Evolutionary conservation across 768 basidiomycete species (phyloP).

Genomic region (Infundibulicybe gibba): DNA sequence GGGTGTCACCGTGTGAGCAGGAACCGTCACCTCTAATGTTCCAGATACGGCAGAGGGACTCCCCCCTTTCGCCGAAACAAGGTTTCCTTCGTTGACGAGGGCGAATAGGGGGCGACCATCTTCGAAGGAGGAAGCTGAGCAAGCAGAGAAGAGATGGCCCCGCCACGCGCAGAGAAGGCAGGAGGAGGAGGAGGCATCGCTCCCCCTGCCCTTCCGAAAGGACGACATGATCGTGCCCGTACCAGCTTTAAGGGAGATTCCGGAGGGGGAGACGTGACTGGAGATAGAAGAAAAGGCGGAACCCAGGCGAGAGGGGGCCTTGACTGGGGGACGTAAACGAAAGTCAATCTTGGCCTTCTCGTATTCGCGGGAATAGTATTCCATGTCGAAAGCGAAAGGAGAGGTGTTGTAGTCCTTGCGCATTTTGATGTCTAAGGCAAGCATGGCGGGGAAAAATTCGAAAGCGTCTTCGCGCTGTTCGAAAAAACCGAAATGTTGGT

Average conservation of each 20-base stretch:
- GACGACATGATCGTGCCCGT: background rate
- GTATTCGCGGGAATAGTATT: constrained; percentile 1
- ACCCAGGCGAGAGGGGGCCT: background rate
- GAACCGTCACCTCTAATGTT: constrained; percentile 11
- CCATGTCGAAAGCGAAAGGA: constrained; percentile 1
- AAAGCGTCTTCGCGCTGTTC: background rate
- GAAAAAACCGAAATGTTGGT: constrained; percentile 3
- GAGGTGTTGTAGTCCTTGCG: constrained; percentile 3
- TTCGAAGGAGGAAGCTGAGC: constrained; percentile 5
- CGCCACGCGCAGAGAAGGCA: constrained; percentile 17
- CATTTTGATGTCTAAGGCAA: constrained; percentile 1
- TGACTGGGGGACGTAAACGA: background rate
- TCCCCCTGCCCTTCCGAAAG: constrained; percentile 7
- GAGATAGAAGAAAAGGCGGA: background rate
- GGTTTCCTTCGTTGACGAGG: background rate
- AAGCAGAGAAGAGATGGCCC: constrained; percentile 13
- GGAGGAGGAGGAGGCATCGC: constrained; percentile 5
- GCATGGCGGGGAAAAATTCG: constrained; percentile 1
- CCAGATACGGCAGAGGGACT: constrained; percentile 16
- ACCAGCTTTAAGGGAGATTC: too few species aligned
- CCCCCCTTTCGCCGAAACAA: constrained; percentile 8
- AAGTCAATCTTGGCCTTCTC: constrained; percentile 3
- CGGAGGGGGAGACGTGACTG: background rate
- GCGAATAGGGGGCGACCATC: constrained; percentile 10
- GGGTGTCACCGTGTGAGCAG: constrained; percentile 6